A percentile compares a stretch with the other conserved stretches of the same genome.
These are phyloP conservation scores for Cicer yamashitae DNA, from an alignment of 306 rosid genomes.

Conservation along the genomic window DNA sequence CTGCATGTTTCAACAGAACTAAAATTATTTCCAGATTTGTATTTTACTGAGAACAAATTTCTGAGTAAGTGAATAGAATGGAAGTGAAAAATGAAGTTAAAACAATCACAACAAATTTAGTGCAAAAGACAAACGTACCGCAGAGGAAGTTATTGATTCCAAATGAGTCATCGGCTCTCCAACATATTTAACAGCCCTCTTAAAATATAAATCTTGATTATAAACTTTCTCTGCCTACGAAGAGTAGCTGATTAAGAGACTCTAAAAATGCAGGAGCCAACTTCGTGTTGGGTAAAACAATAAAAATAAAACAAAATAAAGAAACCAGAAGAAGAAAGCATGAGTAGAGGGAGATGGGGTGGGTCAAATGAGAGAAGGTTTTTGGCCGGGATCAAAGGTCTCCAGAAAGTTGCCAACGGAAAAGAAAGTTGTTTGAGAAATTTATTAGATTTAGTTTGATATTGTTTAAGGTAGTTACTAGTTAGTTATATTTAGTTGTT, in stretches of 20 bases:
- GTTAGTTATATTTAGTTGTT: too few species aligned
- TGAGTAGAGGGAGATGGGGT: too few species aligned
- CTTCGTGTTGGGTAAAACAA: too few species aligned
- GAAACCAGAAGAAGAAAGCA: too few species aligned
- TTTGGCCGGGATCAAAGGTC: too few species aligned
- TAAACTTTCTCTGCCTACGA: slow-evolving; percentile 92
- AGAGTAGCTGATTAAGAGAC: slow-evolving; percentile 15
- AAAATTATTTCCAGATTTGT: slow-evolving; percentile 28
- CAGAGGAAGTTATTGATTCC: slow-evolving; percentile 97
- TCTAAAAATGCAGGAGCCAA: too few species aligned
- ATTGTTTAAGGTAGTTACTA: too few species aligned
- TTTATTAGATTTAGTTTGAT: too few species aligned
- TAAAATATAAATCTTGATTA: slow-evolving; percentile 87
- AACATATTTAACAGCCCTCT: slow-evolving; percentile 80
- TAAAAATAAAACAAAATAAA: too few species aligned
- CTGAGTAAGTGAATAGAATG: slow-evolving; percentile 28
- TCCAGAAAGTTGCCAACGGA: too few species aligned
- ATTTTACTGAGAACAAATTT: slow-evolving; percentile 9
- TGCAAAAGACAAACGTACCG: slow-evolving; percentile 53
- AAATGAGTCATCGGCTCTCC: slow-evolving; percentile 97
- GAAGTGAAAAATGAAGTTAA: neutral
- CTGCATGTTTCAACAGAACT: slow-evolving; percentile 51
- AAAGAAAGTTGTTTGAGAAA: too few species aligned
- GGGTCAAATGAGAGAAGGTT: too few species aligned
- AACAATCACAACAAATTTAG: neutral